phyloP scores from a whole-genome alignment of 805 yeast genomes.

The Wickerhamomyces chambardii region DNA sequence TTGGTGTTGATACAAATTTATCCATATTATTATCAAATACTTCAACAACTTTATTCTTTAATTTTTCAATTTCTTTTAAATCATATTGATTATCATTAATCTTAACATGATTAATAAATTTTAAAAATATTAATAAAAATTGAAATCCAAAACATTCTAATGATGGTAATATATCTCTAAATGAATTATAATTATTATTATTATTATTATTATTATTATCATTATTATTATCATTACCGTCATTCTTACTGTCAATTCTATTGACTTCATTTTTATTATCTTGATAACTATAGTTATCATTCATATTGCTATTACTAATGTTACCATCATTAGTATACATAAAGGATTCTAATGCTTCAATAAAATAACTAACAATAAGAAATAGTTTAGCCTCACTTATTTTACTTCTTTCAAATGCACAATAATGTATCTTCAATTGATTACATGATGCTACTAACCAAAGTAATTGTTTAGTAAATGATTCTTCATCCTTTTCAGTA shows the following conservation, averaged over 20 bases:
- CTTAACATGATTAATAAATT: conserved; percentile 6
- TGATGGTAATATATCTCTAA: conserved; percentile 7
- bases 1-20: too few species aligned
- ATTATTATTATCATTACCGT: too few species aligned
- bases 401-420: conserved; percentile 5
- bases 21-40: neutral
- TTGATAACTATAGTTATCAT: too few species aligned
- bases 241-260: too few species aligned
- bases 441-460: conserved; percentile 4
- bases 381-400: conserved; percentile 9
- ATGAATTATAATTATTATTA: neutral
- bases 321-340: neutral
- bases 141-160: conserved; percentile 14
- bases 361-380: conserved; percentile 2
- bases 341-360: conserved; percentile 1
- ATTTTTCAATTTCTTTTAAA: neutral
- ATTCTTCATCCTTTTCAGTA: too few species aligned
- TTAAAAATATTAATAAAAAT: conserved; percentile 11
- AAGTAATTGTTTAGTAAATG: neutral
- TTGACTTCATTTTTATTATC: too few species aligned
- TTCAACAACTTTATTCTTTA: neutral
- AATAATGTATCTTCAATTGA: conserved; percentile 11
- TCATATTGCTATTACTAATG: too few species aligned
- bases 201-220: too few species aligned
- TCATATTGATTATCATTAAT: too few species aligned